Percentiles rank a stretch among this genome's conserved stretches.
Evolutionary conservation across 2,329 filamentous ascomycete species (phyloP).

Genomic region (Camptophora hylomeconis): DNA sequence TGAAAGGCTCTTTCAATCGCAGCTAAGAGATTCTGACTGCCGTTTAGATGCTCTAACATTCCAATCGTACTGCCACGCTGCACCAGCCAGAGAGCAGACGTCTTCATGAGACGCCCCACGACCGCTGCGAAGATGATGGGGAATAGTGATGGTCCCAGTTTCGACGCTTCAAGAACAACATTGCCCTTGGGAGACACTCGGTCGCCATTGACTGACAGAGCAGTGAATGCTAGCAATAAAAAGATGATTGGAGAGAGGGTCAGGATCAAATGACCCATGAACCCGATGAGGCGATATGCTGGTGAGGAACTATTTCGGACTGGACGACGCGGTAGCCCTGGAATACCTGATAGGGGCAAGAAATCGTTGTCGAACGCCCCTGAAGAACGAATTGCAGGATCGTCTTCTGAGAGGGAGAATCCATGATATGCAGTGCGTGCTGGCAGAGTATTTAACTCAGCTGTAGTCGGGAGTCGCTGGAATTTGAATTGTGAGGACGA

Average conservation of each 20-base stretch:
- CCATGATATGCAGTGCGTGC: no score
- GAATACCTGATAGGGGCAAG: no score
- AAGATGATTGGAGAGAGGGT: conserved; percentile 3
- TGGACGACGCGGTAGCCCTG: no score
- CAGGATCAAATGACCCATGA: conserved; percentile 4
- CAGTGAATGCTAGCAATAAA: conserved; percentile 5
- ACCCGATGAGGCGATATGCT: no score
- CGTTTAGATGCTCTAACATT: conserved; percentile 14
- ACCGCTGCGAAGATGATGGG: conserved; percentile 15
- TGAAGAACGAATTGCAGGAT: no score
- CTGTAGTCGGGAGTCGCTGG: no score
- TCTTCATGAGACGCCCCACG: conserved; percentile 10
- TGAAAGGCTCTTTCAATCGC: conserved; percentile 10
- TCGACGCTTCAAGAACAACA: conserved; percentile 3
- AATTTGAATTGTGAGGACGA: no score
- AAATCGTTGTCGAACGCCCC: no score
- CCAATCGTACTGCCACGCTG: conserved; percentile 12
- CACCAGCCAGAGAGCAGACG: conserved; percentile 10
- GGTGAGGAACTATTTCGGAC: no score
- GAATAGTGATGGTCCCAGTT: conserved; percentile 10
- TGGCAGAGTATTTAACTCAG: no score
- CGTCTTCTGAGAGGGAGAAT: no score
- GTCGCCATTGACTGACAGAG: conserved; percentile 3
- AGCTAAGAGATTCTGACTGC: conserved; percentile 12
- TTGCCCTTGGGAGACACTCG: conserved; percentile 1